Base-by-base conservation (phyloP, 2,329 filamentous ascomycete genomes). In the Aspergillus puulaauensis region DNA sequence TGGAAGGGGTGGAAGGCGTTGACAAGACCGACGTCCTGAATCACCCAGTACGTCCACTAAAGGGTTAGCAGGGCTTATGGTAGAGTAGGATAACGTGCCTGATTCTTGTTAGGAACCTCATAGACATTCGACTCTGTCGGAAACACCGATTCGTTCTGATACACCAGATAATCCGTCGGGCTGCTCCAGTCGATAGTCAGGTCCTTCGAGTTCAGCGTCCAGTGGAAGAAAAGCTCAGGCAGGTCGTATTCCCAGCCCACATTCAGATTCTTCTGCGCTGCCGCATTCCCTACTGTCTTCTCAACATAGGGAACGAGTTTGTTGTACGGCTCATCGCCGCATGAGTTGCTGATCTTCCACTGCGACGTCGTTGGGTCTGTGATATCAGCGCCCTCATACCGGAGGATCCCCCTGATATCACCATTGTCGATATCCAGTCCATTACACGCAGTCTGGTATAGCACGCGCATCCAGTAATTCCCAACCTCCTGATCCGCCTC, bases 321-420 rank as follows among this genome's bases (percentile, higher is more conserved):
- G 35, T 37, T 68, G 58, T 49, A 62, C 66, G 23, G 21, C 35
- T 73, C 68, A 45, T 73, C 67, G 27, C 68, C 47, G 51, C 68
- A 70, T n/a, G 51, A 52, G 41, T 68, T 66, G 6, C 61, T 53
- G 24, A 62, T 69, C 27, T 52, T 45, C 31, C 56, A 68, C 8
- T 58, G 37, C 0, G 46, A 61, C 11, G 68, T 70, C 0, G 56
- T 62, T 8, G 69, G 65, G 7, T 54, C 53, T 3, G 48, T 45
- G 27, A 59, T 59, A 2, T 48, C 44, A 27, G 58, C 52, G 4
- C 56, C 60, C 48, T 79, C 80, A 57, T 76, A 76, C 27, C 27
- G 27, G 4, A 85, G 63, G 41, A 85, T 81, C 2, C 80, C 83
- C 48, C 69, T 77, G 62, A 83, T 81, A 31, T 31, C 27, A 60